Conservation (phyloP, 2,329 filamentous ascomycete species). For the Pseudogymnoascus sp. region DNA sequence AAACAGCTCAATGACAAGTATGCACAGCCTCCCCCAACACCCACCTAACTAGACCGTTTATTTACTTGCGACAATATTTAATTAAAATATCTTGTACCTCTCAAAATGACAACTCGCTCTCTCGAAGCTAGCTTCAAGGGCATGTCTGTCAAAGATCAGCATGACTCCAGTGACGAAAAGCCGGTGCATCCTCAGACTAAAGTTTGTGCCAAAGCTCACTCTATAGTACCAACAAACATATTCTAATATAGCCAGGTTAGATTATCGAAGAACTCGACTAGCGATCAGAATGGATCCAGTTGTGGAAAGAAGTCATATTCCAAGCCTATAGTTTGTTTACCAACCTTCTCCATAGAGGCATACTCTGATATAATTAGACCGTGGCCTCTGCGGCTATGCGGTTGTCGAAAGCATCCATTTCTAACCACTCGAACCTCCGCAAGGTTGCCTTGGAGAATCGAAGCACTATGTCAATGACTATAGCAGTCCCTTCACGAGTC, state of each 20-base stretch:
- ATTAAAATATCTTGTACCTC: neutral
- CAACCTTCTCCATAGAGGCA: neutral
- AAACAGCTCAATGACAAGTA: neutral
- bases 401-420: neutral
- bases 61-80: neutral
- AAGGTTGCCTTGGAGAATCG: neutral
- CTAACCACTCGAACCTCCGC: neutral
- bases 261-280: neutral
- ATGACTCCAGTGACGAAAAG: no score
- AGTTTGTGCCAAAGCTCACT: neutral
- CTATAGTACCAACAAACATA: neutral
- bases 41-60: neutral
- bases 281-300: neutral
- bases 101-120: neutral
- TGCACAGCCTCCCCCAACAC: neutral
- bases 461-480: conserved; percentile 44
- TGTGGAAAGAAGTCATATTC: neutral
- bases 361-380: neutral
- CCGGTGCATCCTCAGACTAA: no score
- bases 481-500: conserved; percentile 55
- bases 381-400: neutral
- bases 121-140: no score
- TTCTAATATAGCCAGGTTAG: neutral
- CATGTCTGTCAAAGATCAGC: no score
- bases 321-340: neutral